A percentile compares a stretch with the other conserved stretches of the same genome.
Conservation (phyloP, 306 rosid species). For the Rubus parviflorus region DNA sequence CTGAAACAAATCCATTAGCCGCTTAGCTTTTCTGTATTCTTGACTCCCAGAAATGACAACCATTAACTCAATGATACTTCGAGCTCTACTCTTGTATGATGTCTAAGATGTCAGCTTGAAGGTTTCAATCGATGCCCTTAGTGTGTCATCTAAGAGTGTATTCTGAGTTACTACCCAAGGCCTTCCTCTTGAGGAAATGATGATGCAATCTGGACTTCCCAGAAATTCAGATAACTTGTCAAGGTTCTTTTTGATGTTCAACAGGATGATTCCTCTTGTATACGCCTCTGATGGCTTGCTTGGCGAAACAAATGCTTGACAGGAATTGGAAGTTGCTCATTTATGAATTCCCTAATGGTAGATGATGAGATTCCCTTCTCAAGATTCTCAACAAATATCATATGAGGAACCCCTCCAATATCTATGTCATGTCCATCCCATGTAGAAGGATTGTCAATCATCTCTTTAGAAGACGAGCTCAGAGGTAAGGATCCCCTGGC, state of each 20-base stretch:
- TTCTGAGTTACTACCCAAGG: constrained; percentile 1
- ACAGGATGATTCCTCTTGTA: not conserved
- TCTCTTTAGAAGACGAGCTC: not conserved
- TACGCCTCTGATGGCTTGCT: not conserved
- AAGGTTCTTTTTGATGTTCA: not conserved
- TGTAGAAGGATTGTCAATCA: not conserved
- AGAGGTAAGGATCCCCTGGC: not conserved
- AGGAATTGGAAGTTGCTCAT: not conserved
- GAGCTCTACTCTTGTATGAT: not conserved
- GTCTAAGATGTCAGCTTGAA: not conserved
- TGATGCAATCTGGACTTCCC: not conserved
- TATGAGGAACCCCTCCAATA: not conserved
- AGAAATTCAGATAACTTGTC: not conserved
- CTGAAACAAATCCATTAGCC: not conserved
- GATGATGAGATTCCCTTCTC: constrained; percentile 5
- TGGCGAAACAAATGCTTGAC: constrained; percentile 1
- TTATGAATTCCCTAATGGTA: not conserved
- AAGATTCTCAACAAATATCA: not conserved
- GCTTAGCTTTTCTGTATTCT: not conserved
- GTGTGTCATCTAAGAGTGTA: not conserved
- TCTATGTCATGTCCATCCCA: constrained; percentile 6
- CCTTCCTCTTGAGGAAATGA: not conserved
- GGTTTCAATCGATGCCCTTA: not conserved
- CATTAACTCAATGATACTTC: not conserved
- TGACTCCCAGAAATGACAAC: not conserved